Base-by-base conservation (phyloP, 176 grass and related monocot species). In the Rhipidocladum racemiflorum region DNA sequence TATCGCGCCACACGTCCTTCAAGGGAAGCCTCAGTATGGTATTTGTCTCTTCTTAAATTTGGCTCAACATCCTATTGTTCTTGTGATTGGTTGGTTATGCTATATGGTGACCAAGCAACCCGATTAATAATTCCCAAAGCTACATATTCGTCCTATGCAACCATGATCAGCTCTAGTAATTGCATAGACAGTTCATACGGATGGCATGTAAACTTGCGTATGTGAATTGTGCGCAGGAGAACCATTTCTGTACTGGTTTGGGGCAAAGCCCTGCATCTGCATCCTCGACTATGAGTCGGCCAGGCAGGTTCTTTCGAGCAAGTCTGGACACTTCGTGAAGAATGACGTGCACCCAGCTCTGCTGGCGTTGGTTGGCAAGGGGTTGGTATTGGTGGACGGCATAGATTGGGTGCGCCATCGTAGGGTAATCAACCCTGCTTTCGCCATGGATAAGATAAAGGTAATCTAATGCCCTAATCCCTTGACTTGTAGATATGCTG, bases 391-490 rank as follows among this genome's bases (percentile, higher is more conserved):
- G 2, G 21, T 82, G 20, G 68, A 93, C 13, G 87, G 87, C 7
- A 1, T 35, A 8, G 87, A 90, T 8, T 93, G 91, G 91, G 85
- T 60, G 28, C 77, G 91, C 2, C 91, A 93, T 63, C 80, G 57
- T 2, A 81, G 85, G 15, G 72, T 93, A 18, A 63, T 90, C 23
- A 85, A 74, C 21, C 87, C 87, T 43, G 87, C 77, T 68, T 93
- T 93, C 11, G 55, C 76, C 65, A 87, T 85, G 61, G 87, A 92
- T 7, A 92, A 87, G 70, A 17, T 89, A 13, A 89, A 92, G 90
- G 86, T 40, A 10, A 9, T 40, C 35, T 91, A 45, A 35, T 60
- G 6, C 15, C 30, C 13, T 7, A 65, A 34, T 14, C 5, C n/a
- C n/a, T 57, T 6, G n/a, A 74, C 28, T 36, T 35, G 60, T n/a